Base-by-base conservation (phyloP, 2,329 filamentous ascomycete genomes). In the Akanthomyces lecanii region DNA sequence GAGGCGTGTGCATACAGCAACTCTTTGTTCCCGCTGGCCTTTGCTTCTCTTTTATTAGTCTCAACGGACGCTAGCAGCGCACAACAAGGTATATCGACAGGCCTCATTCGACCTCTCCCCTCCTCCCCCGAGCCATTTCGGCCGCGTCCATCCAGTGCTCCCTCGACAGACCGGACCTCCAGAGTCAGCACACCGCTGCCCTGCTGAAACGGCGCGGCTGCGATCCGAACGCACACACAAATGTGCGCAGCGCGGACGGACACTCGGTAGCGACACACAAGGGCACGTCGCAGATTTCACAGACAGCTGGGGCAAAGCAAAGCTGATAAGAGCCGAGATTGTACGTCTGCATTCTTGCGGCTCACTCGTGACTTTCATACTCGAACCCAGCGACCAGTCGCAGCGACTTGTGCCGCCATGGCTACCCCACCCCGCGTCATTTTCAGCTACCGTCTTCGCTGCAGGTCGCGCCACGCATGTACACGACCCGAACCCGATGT, bases 381-480 rank as follows among this genome's bases (percentile, higher is more conserved):
- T 12, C 21, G 11, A 11, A 3, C 28, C 40, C 40, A 21, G 30
- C 42, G 30, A 45, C 59, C 59, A 61, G 59, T 61, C 25, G 30
- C 50, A 54, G 38, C 40, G 50, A 28, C 42, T 44, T 54, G 36
- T 47, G n/a, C 25, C 40, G 33, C 38, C 59, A 53, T 54, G 30
- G 59, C 28, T 28, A 16, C 59, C 30, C 59, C 59, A 61, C 60
- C 30, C 60, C 38, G 30, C 60, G 51, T 56, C 60, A 56, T 58
- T 59, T 63, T 63, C 62, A 63, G 62, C 62, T 63, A 53, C 38
- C 21, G 18, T 59, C 48, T 52, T 63, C 55, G 16, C 54, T 63
- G 62, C 62, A 63, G 30, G 55, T 63, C 48, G 62, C 54, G 54
- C 54, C 61, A 63, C 47, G 47, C 36, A 50, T 44, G 30, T 6